Base-by-base conservation (phyloP, 108 stramenopile species). In the Stephanodiscus triporus region DNA sequence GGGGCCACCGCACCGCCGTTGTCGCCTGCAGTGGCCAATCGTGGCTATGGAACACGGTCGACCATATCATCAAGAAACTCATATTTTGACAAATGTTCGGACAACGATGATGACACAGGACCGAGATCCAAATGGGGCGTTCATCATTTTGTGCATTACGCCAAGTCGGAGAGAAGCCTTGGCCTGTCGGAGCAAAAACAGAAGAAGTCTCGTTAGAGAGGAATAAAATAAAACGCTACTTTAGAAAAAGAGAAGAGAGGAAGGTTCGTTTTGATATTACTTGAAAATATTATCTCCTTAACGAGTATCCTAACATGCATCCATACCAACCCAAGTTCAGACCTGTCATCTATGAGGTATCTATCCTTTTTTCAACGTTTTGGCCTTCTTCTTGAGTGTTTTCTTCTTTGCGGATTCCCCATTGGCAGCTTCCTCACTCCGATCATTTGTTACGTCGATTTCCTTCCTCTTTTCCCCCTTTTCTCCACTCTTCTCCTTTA, bases 71-170 rank as follows among this genome's bases (percentile, higher is more conserved):
- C 48, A 5, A 34, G 29, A 11, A 34, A 19, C 19, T 48, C 65
- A 24, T 16, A 48, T 4, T 66, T 66, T 62, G 23, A 22, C 10
- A 34, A 42, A 11, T 22, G 16, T 26, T 8, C 61, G 20, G 22
- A 30, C 9, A 61, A 72, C n/a, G 45, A 66, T 38, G 80, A 70
- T 49, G 11, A 42, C 19, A 30, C 57, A 27, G 48, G 29, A 22
- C 70, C 69, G 23, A 65, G 61, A 45, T 56, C 70, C 6, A 81
- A 75, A 54, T 81, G 80, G 80, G 80, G 73, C 10, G 69, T 81
- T 27, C 63, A 75, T 65, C 73, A 74, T 47, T 63, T 67, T 29
- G 60, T 75, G 24, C 69, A 81, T 27, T 81, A 73, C 62, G 66
- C 69, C 20, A 37, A 59, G 14, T 81, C 80, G 48, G 80, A 76